Evolutionary conservation across 176 grass and related monocot species (phyloP).

Genomic region (Pontederia paniculata): DNA sequence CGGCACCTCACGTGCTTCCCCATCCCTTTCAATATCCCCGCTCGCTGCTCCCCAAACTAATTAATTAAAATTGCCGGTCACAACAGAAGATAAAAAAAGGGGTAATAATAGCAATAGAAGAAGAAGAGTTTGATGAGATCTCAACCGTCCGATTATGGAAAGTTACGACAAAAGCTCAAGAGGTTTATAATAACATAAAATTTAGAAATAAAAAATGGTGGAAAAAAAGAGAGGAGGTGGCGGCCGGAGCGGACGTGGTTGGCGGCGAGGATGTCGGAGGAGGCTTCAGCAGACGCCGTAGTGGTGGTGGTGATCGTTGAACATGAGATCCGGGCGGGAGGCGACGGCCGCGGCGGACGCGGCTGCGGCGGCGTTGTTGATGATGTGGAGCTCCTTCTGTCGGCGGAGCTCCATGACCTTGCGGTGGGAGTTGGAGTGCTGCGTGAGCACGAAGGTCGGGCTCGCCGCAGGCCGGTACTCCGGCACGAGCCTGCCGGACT

Average conservation of each 20-base stretch:
- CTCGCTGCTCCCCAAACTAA: no score
- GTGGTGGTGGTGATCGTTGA: constrained; percentile 30
- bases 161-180: neutral
- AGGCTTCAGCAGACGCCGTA: constrained; percentile 52
- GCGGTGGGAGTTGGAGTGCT: constrained; percentile 99
- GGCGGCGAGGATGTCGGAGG: neutral
- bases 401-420: constrained; percentile 98
- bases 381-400: constrained; percentile 72
- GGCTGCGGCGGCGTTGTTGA: constrained; percentile 25
- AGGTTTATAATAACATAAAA: constrained; percentile 2
- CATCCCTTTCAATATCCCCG: neutral
- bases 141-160: constrained; percentile 1
- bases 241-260: neutral
- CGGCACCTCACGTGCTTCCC: constrained; percentile 13
- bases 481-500: constrained; percentile 77
- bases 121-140: neutral
- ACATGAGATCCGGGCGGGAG: constrained; percentile 52
- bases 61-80: neutral
- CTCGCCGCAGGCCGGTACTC: constrained; percentile 92
- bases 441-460: constrained; percentile 91
- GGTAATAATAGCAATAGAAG: neutral
- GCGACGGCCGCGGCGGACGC: constrained; percentile 21
- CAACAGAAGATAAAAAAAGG: neutral
- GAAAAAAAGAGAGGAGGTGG: neutral
- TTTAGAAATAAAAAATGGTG: neutral